These are phyloP conservation scores for Rhodotorula sp. DNA, from an alignment of 1,284 basidiomycete species.

Conservation along the genomic window DNA sequence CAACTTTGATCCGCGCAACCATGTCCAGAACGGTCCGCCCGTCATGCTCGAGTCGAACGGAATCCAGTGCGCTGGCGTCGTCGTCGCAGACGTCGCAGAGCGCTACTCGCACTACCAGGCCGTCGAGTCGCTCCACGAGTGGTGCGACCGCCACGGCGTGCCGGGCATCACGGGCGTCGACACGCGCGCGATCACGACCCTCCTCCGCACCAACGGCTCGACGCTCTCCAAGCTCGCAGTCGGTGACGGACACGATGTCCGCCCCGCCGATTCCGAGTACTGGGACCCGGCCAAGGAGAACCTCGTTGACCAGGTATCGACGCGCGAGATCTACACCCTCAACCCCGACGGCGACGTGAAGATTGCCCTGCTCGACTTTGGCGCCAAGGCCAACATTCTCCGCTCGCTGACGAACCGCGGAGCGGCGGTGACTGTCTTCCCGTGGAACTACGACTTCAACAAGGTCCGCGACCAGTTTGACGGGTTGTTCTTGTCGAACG, in stretches of 20 bases:
- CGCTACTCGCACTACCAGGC: constrained; percentile 93
- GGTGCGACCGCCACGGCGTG: constrained; percentile 87
- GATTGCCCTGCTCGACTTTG: constrained; percentile 95
- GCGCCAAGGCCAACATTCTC: constrained; percentile 94
- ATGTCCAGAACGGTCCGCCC: constrained; percentile 71
- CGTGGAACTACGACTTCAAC: constrained; percentile 98
- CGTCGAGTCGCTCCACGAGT: constrained; percentile 85
- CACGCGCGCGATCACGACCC: constrained; percentile 89
- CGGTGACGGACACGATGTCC: constrained; percentile 67
- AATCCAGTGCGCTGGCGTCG: constrained; percentile 88
- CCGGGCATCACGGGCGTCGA: constrained; percentile 96
- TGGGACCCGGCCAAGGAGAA: constrained; percentile 93
- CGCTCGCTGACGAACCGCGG: constrained; percentile 86
- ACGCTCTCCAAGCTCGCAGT: constrained; percentile 89
- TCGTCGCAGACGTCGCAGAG: constrained; percentile 92
- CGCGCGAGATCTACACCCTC: constrained; percentile 76
- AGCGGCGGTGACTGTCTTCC: constrained; percentile 89
- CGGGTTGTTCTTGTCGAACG: constrained; percentile 94
- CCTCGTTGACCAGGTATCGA: constrained; percentile 89
- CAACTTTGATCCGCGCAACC: constrained; percentile 56
- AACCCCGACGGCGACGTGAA: constrained; percentile 84
- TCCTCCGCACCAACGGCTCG: constrained; percentile 94
- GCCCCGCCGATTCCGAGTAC: constrained; percentile 66
- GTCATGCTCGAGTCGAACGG: constrained; percentile 77
- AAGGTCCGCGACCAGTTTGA: constrained; percentile 83